Percentiles rank a stretch among this genome's conserved stretches.
Evolutionary conservation across 495 filamentous ascomycete species (phyloP).

Genomic region (Elasticomyces elasticus): DNA sequence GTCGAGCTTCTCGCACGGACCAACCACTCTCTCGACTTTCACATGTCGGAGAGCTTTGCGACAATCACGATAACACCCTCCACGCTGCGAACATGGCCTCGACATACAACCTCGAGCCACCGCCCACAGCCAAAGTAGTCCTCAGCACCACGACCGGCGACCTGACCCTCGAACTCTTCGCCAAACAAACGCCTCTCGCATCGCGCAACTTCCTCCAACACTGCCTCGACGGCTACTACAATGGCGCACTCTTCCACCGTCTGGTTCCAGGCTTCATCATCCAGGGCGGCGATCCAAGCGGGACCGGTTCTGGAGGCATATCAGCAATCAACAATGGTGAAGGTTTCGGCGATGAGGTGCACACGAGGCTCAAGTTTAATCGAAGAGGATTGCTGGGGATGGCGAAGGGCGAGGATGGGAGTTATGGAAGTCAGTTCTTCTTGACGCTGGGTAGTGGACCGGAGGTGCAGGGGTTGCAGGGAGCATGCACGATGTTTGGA

Average conservation of each 20-base stretch:
- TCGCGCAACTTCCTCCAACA: slow-evolving; percentile 94
- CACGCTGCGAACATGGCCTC: slow-evolving; percentile 55
- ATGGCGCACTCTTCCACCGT: slow-evolving; percentile 84
- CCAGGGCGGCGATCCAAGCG: slow-evolving; percentile 78
- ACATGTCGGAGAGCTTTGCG: no score
- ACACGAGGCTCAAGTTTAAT: slow-evolving; percentile 86
- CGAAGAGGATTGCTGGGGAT: slow-evolving; percentile 84
- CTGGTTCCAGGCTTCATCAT: slow-evolving; percentile 84
- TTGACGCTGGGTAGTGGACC: slow-evolving; percentile 74
- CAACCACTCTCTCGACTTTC: no score
- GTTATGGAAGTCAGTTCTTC: slow-evolving; percentile 95
- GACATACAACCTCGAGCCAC: slow-evolving; percentile 88
- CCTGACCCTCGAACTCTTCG: slow-evolving; percentile 82
- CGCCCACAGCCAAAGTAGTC: slow-evolving; percentile 79
- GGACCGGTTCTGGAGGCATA: slow-evolving; percentile 82
- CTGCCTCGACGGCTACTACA: slow-evolving; percentile 89
- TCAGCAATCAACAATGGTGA: slow-evolving; percentile 80
- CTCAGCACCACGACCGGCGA: slow-evolving; percentile 84
- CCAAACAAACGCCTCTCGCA: slow-evolving; percentile 81
- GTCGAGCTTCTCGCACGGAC: no score
- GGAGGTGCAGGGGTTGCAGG: slow-evolving; percentile 69
- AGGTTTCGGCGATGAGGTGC: slow-evolving; percentile 84
- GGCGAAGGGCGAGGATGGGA: slow-evolving; percentile 74
- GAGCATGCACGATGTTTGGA: slow-evolving; percentile 51
- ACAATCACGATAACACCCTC: not conserved